phyloP scores from a whole-genome alignment of 2,329 filamentous ascomycete species.

The Nannizziopsis arthrosporioides region DNA sequence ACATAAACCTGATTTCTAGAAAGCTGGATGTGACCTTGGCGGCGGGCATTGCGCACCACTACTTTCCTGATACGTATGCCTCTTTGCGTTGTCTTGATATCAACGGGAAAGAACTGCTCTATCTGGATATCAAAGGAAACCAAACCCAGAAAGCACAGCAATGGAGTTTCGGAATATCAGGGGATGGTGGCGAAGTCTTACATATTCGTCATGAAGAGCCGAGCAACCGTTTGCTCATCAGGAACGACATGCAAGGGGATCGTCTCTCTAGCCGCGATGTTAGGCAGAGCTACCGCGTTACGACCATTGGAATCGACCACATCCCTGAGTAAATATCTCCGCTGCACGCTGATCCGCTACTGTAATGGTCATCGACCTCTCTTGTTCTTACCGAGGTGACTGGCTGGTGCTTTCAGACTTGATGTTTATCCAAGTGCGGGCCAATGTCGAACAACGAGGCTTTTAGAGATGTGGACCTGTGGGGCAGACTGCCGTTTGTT shows the following conservation, averaged over 20 bases:
- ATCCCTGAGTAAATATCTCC: neutral
- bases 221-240: neutral
- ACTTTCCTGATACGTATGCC: conserved; percentile 1
- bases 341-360: too few species aligned
- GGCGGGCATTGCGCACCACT: neutral
- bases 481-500: too few species aligned
- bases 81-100: neutral
- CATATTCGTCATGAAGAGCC: neutral
- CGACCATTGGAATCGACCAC: neutral
- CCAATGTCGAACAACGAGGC: too few species aligned
- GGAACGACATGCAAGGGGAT: neutral
- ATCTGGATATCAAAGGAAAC: neutral
- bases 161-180: neutral
- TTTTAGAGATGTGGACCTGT: too few species aligned
- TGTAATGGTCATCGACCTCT: too few species aligned
- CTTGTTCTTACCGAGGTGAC: too few species aligned
- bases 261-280: neutral
- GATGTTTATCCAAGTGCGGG: too few species aligned
- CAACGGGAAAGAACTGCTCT: neutral
- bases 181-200: neutral
- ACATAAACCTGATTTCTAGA: neutral
- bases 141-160: neutral
- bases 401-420: too few species aligned
- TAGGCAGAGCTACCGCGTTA: neutral
- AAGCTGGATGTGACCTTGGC: neutral